Base-by-base conservation (phyloP, 768 basidiomycete species). In the Kwoniella sp. region DNA sequence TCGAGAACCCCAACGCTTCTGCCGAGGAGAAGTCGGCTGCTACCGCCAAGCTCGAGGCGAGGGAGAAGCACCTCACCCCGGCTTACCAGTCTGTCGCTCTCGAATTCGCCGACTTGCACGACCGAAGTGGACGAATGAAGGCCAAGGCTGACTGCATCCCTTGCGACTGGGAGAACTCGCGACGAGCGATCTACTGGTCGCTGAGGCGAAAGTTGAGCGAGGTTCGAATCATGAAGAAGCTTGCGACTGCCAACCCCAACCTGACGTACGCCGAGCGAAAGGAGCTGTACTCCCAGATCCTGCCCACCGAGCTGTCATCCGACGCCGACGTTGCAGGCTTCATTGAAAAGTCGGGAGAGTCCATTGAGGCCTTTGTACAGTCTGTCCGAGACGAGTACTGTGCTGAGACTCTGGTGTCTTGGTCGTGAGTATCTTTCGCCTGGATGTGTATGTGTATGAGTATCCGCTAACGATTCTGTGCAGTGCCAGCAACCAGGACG, bases 71-170 rank as follows among this genome's bases (percentile, higher is more conserved):
- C 63, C 76, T 98, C 56, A 82, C 85, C 63, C 91, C 93, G 2
- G 86, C 88, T 2, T 99, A 95, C 77, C 88, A 88, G 75, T 90
- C 92, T 63, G 83, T 98, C 41, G 91, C 92, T 22, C 75, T 96
- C 54, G 79, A 92, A 26, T 98, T 96, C 68, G 92, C 91, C 27
- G 95, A 99, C 75, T 84, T 95, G 57, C 95, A 51, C 67, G 93
- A 91, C 75, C 89, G 92, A 41, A 81, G 83, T 38, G 91, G 91
- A 41, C 89, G 92, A 40, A 93, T 95, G 91, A 89, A 95, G 76
- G 92, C 92, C 23, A 96, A 96, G 77, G 90, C 89, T 15, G 92
- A 92, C 60, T 92, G 92, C 7, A 86, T 85, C 56, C 80, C 88
- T 17, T 79, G 83, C 25, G 81, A 84, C 39, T 96, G 92, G 92